Base-by-base conservation (phyloP, 306 rosid species). In the Coriaria nepalensis region DNA sequence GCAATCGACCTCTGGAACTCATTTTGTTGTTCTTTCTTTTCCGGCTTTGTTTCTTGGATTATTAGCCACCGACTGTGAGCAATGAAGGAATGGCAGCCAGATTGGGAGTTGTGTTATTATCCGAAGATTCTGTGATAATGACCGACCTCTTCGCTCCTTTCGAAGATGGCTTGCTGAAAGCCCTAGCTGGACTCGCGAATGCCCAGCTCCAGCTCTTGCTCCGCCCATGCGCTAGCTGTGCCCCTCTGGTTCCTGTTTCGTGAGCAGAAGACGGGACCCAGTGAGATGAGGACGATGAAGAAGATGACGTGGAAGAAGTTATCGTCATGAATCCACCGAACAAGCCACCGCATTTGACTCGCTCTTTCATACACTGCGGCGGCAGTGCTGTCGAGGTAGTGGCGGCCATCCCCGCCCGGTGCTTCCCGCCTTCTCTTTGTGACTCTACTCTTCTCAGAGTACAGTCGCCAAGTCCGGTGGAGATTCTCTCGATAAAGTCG, bases 401-500 rank as follows among this genome's bases (percentile, higher is more conserved):
- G 6, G 71, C 35, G 13, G 60, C 4, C 40, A 9, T 33, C 35
- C 12, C 34, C 45, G 36, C 81, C 0, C 49, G 73, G 53, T 42
- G 29, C 29, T 20, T 20, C 29, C 78, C 83, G 15, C 95, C 88
- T 64, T 85, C 98, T 15, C 96, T 77, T 20, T 85, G 96, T 3
- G 98, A 92, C 51, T 92, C 98, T 6, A 85, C 98, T 40, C 98
- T 62, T 61, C 98, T 49, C 3, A 92, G 77, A 51, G 98, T 83
- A 62, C 98, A 92, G 53, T 92, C 96, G 10, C 98, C 98, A 20
- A 92, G 82, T 0, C 96, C 98, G n/a, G 98, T 79, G 6, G 96
- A 87, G 53, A 92, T 86, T 60, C 98, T 67, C 69, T 92, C 98
- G 41, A 92, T 85, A 41, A 92, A 79, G 49, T 92, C 96, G 6